Evolutionary conservation across 164 flowering plant genomes (phyloP), one percentile per base, ranked within the genome.

Genomic region (Vitis amurensis): DNA sequence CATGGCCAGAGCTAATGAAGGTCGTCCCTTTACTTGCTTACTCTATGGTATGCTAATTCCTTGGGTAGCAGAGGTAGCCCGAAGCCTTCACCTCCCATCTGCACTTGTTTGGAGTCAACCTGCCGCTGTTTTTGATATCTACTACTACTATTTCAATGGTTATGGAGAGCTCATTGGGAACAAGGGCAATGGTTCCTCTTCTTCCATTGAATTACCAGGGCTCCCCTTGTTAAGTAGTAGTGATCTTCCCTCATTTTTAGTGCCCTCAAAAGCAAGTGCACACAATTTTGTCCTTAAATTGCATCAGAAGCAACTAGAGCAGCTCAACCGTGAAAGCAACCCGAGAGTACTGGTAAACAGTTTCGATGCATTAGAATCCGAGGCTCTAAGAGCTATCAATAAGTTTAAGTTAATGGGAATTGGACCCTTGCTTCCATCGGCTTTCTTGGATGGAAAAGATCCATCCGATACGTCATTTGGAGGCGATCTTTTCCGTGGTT

Each of bases 361-460:
- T 1, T 84, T 83, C 63, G 78, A 83, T 17, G 76, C 69, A 3
- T 44, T 84, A n/a, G 90, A 86, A 67, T 59, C 68, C 0, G 75
- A 79, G 2, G 78, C 79, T 0, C n/a, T 86, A 13, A 63, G 27
- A 3, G 81, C 85, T 6, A 19, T 80, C 12, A 74, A 78, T 6
- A 37, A 50, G 44, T 55, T 78, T 27, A 67, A 76, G 3, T 8
- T 77, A 60, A 63, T 80, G 2, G 77, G 71, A 3, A 49, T 86
- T 7, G 91, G 91, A 5, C 92, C 93, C 5, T 58, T 86, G 67
- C 63, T 83, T 52, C 86, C 86, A 0, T 77, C 87, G 0, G 78
- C 81, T 5, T 81, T 74, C 71, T 63, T 75, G 47, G 85, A 82
- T 49, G 76, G 72, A 0, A 67, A 64, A n/a, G 79, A 77, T 23